Base-by-base conservation (phyloP, 495 filamentous ascomycete genomes). In the Mycothermus thermophilus region DNA sequence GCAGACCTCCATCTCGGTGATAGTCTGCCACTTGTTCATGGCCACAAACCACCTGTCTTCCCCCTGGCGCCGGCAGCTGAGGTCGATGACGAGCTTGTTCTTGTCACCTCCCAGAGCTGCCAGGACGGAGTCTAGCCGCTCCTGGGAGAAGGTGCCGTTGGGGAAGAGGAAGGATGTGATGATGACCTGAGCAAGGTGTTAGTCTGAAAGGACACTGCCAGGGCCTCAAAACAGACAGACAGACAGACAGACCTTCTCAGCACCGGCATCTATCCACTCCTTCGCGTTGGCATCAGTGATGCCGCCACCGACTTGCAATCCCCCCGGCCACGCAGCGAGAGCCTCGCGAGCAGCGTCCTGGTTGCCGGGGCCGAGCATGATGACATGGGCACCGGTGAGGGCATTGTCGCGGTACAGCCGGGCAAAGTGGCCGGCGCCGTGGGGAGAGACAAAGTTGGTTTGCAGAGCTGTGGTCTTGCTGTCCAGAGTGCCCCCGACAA, bases 21-120 rank as follows among this genome's bases (percentile, higher is more conserved):
- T 76, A 3, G 82, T 88, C 63, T 95, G 88, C 90, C 90, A 97
- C 57, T 92, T 88, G 54, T 96, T 79, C 83, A 90, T 97, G 26
- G 90, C 88, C 19, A 97, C 88, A 40, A 83, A 79, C 87, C 90
- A 97, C 31, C 43, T 71, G 9, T 72, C 70, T 10, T 72, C 63
- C 12, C 69, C 82, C 37, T 75, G 72, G 28, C 73, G 62, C 27
- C 90, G 73, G 49, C 90, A 97, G 51, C 83, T 92, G 13, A 97
- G 69, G 57, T 97, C 90, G 52, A 97, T 83, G 38, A 97, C 90
- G 31, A 97, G 69, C 57, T 84, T 87, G 32, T 67, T 64, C 45
- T 67, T 80, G 52, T 88, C 78, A 22, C 77, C 75, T 1, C 66
- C 77, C 2, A 96, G 69, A 10, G 72, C 71, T 15, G 59, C 58